Percentiles rank a stretch among this genome's conserved stretches.
Conservation (phyloP, 805 yeast species). For the Metschnikowia peoriensis region DNA sequence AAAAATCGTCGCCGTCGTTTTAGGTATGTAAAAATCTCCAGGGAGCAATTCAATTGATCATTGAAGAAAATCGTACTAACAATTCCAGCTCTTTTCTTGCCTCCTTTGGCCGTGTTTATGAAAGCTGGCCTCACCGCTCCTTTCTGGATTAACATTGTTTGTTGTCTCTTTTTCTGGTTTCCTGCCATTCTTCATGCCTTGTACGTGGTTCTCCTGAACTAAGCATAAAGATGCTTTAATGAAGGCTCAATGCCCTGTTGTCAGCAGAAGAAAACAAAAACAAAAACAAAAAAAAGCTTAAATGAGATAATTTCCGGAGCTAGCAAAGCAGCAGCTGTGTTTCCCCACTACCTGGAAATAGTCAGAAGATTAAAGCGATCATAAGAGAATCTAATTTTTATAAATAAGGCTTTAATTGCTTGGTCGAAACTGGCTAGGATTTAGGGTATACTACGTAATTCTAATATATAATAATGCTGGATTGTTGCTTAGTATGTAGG, state of each 20-base stretch:
- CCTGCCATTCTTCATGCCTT: conserved; percentile 80
- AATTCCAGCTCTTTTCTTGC: conserved; percentile 56
- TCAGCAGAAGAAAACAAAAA: too few relatives aligned
- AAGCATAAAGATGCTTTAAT: not conserved
- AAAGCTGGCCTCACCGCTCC: conserved; percentile 63
- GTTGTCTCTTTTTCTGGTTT: conserved; percentile 65
- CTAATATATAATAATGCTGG: too few relatives aligned
- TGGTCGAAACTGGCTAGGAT: too few relatives aligned
- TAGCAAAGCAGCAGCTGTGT: too few relatives aligned
- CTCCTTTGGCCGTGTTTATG: conserved; percentile 76
- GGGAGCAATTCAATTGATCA: not conserved
- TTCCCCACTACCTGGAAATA: too few relatives aligned
- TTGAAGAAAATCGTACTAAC: conserved; percentile 15
- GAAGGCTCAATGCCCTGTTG: not conserved
- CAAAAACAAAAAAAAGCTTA: too few relatives aligned
- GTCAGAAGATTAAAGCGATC: too few relatives aligned
- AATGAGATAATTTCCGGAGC: too few relatives aligned
- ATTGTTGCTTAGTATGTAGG: too few relatives aligned
- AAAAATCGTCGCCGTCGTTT: conserved; percentile 39
- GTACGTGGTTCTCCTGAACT: conserved; percentile 49
- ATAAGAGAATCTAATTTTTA: too few relatives aligned
- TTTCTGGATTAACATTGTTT: conserved; percentile 61
- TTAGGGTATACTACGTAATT: too few relatives aligned
- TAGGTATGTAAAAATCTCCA: conserved; percentile 24
- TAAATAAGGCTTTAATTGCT: too few relatives aligned